A percentile compares a stretch with the other conserved stretches of the same genome.
These are phyloP conservation scores for Podaxis rugospora DNA, from an alignment of 768 basidiomycete genomes.

Conservation along the genomic window DNA sequence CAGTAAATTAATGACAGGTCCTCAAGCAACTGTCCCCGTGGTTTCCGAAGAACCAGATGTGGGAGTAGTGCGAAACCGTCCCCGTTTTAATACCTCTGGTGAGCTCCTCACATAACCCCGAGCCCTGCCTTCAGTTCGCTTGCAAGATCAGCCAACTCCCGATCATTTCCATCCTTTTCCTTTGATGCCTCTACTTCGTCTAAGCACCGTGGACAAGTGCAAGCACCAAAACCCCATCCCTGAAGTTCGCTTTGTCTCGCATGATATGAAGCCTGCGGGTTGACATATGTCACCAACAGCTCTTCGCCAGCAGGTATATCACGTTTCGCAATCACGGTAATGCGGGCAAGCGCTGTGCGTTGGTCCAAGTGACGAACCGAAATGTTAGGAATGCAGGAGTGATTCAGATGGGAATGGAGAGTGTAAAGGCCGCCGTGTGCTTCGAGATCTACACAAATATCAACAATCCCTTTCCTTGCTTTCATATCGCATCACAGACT, in stretches of 20 bases:
- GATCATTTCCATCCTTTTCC: slow-evolving; percentile 15
- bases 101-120: slow-evolving; percentile 39
- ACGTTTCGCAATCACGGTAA: slow-evolving; percentile 66
- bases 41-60: background rate
- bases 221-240: slow-evolving; percentile 75
- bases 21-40: too few species aligned
- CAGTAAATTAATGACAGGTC: background rate
- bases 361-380: slow-evolving; percentile 76
- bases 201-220: slow-evolving; percentile 64
- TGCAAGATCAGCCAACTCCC: slow-evolving; percentile 45
- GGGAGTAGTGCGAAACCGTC: background rate
- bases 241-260: slow-evolving; percentile 49
- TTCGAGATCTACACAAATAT: slow-evolving; percentile 56
- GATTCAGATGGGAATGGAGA: background rate
- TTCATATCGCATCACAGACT: slow-evolving; percentile 23
- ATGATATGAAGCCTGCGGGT: slow-evolving; percentile 49
- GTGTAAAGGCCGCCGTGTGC: slow-evolving; percentile 83
- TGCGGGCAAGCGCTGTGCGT: slow-evolving; percentile 63
- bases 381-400: slow-evolving; percentile 69
- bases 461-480: slow-evolving; percentile 6
- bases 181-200: slow-evolving; percentile 46
- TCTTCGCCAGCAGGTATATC: slow-evolving; percentile 71
- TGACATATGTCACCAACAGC: slow-evolving; percentile 73
- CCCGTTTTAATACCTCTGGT: background rate
- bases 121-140: slow-evolving; percentile 61